Base-by-base conservation (phyloP, 495 filamentous ascomycete genomes). In the Aspergillus ellipticus region DNA sequence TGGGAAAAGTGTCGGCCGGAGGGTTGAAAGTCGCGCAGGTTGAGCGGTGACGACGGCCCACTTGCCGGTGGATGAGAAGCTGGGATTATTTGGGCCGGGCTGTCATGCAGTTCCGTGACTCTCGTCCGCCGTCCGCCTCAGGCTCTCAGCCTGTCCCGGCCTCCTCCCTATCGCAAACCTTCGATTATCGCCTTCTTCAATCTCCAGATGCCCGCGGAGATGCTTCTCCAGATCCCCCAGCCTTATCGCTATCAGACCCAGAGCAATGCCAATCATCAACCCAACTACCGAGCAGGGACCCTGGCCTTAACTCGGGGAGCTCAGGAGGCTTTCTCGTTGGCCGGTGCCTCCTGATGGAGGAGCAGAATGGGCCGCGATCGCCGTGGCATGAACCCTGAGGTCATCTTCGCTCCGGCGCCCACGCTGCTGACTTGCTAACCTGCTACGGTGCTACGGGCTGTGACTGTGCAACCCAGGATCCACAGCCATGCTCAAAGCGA, bases 311-410 rank as follows among this genome's bases (percentile, higher is more conserved):
- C 45, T 28, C 15, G 22, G 24, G 35, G 13, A 39, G 13, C 22
- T 10, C n/a, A 28, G 15, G 13, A 9, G 28, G 9, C 17, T 22
- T 11, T 17, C 10, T 22, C 24, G 15, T 21, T 48, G 24, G 45
- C 22, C 45, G 20, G 9, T 21, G 24, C 16, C 45, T 48, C 13
- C 2, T 4, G 22, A 48, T 48, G 19, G 42, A 21, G 24, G 24
- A 28, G 35, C n/a, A 4, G 5, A 48, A 48, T 28, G 45, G 45
- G 45, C 28, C 45, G 24, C 20, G 45, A 48, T 48, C 45, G 24
- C 16, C 45, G 15, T 48, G 9, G 22, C 45, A 48, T 28, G 45
- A 48, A 48, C 45, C 45, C 45, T 48, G 45, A 48, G 45, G 45
- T 48, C 45, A 48, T 48, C 45, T 48, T 28, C 45, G 21, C 6